Evolutionary conservation across 306 rosid species (phyloP).

Genomic region (Adenanthera pavonina): DNA sequence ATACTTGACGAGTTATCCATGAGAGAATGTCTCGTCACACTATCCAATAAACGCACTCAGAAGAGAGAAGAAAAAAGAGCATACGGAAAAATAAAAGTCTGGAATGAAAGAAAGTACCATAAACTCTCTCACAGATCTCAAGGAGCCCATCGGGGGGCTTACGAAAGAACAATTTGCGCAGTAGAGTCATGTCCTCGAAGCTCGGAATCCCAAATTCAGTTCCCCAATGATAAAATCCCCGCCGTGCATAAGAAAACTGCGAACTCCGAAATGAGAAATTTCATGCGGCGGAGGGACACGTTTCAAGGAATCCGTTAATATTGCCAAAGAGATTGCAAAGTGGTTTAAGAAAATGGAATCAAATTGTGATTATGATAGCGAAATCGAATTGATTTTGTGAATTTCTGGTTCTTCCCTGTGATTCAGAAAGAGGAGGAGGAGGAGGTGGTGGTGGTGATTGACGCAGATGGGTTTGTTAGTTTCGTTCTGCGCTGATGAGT

Average conservation of each 20-base stretch:
- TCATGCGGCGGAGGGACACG: neutral
- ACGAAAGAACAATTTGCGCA: constrained; percentile 87
- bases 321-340: neutral
- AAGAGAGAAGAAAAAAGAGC: constrained; percentile 3
- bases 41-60: constrained; percentile 9
- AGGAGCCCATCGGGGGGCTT: constrained; percentile 94
- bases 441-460: neutral
- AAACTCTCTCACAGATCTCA: constrained; percentile 89
- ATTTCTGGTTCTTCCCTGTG: neutral
- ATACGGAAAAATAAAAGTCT: neutral
- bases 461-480: constrained; percentile 36
- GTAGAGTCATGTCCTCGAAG: constrained; percentile 60
- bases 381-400: neutral
- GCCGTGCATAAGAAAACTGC: neutral
- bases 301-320: neutral
- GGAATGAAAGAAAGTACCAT: constrained; percentile 55
- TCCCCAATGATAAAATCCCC: neutral
- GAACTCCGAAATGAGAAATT: neutral
- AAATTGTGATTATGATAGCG: neutral
- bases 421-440: neutral
- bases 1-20: neutral
- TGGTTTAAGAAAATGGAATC: neutral
- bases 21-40: constrained; percentile 1
- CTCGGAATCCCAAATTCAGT: constrained; percentile 8
- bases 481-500: constrained; percentile 34